phyloP scores from a whole-genome alignment of 805 yeast species.

The Ogataea corticis region DNA sequence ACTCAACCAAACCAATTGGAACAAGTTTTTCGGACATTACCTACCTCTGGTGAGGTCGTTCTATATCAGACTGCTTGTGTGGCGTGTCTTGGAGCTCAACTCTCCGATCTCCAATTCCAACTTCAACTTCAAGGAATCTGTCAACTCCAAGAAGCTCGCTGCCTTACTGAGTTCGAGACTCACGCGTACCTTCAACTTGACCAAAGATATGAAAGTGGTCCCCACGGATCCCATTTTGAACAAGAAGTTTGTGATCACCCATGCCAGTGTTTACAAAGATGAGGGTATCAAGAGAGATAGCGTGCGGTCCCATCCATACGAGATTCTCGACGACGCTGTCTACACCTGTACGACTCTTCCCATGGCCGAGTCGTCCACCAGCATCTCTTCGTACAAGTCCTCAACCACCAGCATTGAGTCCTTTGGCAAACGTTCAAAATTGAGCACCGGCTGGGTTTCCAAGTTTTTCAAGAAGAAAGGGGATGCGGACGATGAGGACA shows the following conservation, averaged over 20 bases:
- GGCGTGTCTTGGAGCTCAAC: slow-evolving; percentile 51
- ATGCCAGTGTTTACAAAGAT: slow-evolving; percentile 22
- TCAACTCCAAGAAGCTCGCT: slow-evolving; percentile 13
- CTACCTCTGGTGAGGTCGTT: slow-evolving; percentile 72
- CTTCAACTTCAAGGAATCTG: slow-evolving; percentile 19
- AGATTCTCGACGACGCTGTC: slow-evolving; percentile 65
- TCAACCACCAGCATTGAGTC: slow-evolving; percentile 7
- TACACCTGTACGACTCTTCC: slow-evolving; percentile 38
- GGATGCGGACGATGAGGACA: slow-evolving; percentile 2
- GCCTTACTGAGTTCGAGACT: slow-evolving; percentile 35
- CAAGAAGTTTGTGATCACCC: slow-evolving; percentile 47
- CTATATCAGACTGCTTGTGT: slow-evolving; percentile 64
- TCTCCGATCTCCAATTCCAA: slow-evolving; percentile 12
- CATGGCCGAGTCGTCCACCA: slow-evolving; percentile 8
- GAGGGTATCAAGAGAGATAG: slow-evolving; percentile 31
- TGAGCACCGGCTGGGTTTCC: slow-evolving; percentile 26
- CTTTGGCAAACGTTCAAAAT: slow-evolving; percentile 12
- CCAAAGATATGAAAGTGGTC: slow-evolving; percentile 18
- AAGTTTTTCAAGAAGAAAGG: slow-evolving; percentile 28
- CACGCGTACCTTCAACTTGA: slow-evolving; percentile 26
- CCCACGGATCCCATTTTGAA: slow-evolving; percentile 45
- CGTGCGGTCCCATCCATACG: slow-evolving; percentile 58
- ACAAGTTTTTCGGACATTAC: slow-evolving; percentile 71
- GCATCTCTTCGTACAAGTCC: slow-evolving; percentile 13
- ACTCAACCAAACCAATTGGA: slow-evolving; percentile 51